A percentile compares a stretch with the other conserved stretches of the same genome.
phyloP scores from a whole-genome alignment of 139 green algal species.

The Micractinium conductrix region DNA sequence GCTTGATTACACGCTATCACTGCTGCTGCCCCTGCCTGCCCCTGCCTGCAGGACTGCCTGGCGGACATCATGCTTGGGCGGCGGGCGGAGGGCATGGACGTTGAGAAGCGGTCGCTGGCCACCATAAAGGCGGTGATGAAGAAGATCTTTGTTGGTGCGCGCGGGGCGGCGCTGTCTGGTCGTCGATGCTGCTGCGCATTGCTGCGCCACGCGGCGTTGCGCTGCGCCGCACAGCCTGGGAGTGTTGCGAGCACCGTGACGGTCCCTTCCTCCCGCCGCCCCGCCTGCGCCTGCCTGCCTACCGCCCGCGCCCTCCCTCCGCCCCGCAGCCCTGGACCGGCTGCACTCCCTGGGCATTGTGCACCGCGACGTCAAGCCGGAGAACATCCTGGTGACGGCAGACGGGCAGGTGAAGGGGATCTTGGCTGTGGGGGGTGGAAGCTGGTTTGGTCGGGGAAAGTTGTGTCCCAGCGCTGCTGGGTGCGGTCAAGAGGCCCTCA shows the following conservation, averaged over 20 bases:
- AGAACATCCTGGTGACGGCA: slow-evolving; percentile 85
- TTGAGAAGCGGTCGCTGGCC: slow-evolving; percentile 61
- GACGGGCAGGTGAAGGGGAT: slow-evolving; percentile 56
- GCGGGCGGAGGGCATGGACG: slow-evolving; percentile 20
- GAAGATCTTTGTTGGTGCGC: slow-evolving; percentile 49
- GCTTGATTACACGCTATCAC: too few relatives aligned
- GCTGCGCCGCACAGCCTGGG: too few relatives aligned
- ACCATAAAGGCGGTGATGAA: slow-evolving; percentile 73
- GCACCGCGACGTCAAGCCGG: slow-evolving; percentile 91
- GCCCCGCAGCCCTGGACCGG: slow-evolving; percentile 42
- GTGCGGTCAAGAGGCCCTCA: too few relatives aligned
- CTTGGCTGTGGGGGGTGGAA: neutral
- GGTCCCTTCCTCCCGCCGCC: neutral
- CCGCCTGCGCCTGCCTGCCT: neutral
- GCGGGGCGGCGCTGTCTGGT: neutral
- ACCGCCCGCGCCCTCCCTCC: neutral
- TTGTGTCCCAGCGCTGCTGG: too few relatives aligned
- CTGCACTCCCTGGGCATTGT: slow-evolving; percentile 90
- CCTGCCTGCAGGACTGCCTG: slow-evolving; percentile 45
- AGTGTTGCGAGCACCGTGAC: too few relatives aligned
- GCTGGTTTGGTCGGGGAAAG: neutral
- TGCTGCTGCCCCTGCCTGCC: neutral
- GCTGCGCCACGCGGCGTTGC: too few relatives aligned
- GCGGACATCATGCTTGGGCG: slow-evolving; percentile 71
- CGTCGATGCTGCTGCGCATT: too few relatives aligned